Base-by-base conservation (phyloP, 148 eudicot species). In the Spergularia marina region DNA sequence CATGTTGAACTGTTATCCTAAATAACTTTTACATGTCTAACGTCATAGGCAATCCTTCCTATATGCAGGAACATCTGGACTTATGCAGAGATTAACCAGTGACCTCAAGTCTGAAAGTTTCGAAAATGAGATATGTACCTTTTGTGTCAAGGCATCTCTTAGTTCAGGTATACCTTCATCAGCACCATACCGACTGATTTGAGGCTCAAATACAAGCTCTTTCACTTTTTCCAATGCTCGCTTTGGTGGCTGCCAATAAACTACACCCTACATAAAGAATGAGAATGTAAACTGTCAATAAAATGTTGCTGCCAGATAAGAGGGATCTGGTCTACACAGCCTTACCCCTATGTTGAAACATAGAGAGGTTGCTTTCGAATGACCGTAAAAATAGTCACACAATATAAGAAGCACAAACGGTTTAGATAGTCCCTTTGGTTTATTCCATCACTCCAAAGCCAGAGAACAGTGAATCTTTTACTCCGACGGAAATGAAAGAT, bases 81-180 rank as follows among this genome's bases (percentile, higher is more conserved):
- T 49, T 20, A 36, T 36, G 13, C 9, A 30, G 9, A 41, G 12
- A 15, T 76, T 56, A 13, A 7, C 23, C 30, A 17, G 4, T 17
- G 58, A 58, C 21, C 18, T 40, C 68, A 58, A 52, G 30, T 23
- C 51, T 59, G 30, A 66, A 10, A 23, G 6, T 25, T 70, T 2
- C 11, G 18, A 17, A 47, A 21, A 2, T 56, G 21, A 41, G 53
- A 59, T 15, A 49, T 4, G 13, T 80, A 91, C 99, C 99, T 96
- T 96, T 70, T 73, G 78, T 73, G 82, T 58, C 75, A 96, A 79
- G 60, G 98, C 98, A 53, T 88, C 91, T 74, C 90, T 89, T 34
- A 96, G 91, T 84, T 92, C 97, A 25, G 91, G 98, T 64, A 92
- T 85, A 74, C 99, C 99, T 82, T 96, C 99, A 89, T 91, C 97